Evolutionary conservation across 2,329 filamentous ascomycete genomes (phyloP).

Genomic region (Nectriaceae sp.): DNA sequence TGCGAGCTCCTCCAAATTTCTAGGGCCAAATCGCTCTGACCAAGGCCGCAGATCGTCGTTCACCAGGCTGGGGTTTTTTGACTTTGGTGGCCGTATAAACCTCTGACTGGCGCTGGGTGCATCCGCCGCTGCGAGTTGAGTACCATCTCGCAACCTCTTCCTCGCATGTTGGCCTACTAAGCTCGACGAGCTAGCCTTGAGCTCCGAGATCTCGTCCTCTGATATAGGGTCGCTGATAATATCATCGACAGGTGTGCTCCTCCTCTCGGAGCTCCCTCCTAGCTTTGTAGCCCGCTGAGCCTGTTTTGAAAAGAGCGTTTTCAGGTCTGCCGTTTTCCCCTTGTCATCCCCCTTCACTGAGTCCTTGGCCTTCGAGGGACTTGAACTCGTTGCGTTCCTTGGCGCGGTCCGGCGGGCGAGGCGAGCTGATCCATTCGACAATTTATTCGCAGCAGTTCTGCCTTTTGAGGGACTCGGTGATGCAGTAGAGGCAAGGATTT

Average conservation of each 20-base stretch:
- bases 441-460: conserved; percentile 18
- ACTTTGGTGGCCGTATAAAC: conserved; percentile 50
- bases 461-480: conserved; percentile 46
- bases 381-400: conserved; percentile 32
- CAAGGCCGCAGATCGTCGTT: conserved; percentile 70
- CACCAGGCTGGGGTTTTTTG: conserved; percentile 24
- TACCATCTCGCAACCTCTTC: conserved; percentile 50
- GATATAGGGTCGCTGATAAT: conserved; percentile 60
- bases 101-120: conserved; percentile 46
- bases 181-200: conserved; percentile 53
- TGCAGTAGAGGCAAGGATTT: conserved; percentile 33
- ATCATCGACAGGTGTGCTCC: conserved; percentile 43
- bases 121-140: conserved; percentile 23
- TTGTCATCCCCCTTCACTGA: conserved; percentile 48
- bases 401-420: conserved; percentile 28
- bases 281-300: conserved; percentile 48
- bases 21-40: conserved; percentile 82
- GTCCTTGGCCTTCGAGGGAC: conserved; percentile 42
- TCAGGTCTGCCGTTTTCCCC: conserved; percentile 57
- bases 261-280: conserved; percentile 31
- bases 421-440: conserved; percentile 22
- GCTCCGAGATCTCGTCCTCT: conserved; percentile 57
- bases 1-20: conserved; percentile 77
- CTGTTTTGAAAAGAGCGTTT: conserved; percentile 63
- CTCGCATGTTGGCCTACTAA: conserved; percentile 57